A percentile compares a stretch with the other conserved stretches of the same genome.
phyloP scores from a whole-genome alignment of 768 basidiomycete species.

The Lactifluus pinguis region DNA sequence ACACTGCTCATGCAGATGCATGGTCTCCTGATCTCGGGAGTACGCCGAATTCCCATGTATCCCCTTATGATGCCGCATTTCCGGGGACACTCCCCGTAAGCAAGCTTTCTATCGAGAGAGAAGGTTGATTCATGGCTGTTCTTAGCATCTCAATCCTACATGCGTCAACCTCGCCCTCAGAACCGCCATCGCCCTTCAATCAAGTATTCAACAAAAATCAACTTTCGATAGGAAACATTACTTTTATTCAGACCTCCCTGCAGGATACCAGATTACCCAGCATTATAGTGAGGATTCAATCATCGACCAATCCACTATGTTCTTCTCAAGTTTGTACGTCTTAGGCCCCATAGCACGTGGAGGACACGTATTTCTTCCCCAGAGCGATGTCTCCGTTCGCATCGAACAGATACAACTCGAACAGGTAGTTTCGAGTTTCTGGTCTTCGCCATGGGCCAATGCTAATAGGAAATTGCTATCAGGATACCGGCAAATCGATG shows the following conservation, averaged over 20 bases:
- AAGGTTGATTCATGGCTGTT: background rate
- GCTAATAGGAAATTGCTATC: conserved; percentile 7
- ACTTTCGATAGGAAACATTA: conserved; percentile 97
- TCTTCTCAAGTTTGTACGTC: conserved; percentile 1
- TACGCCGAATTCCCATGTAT: conserved; percentile 63
- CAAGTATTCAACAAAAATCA: conserved; percentile 56
- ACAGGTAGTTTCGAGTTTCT: conserved; percentile 41
- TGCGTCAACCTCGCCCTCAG: conserved; percentile 75
- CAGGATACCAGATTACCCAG: conserved; percentile 84
- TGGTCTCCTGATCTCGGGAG: conserved; percentile 38
- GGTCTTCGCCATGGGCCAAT: background rate
- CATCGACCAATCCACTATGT: background rate
- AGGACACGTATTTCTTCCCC: conserved; percentile 46
- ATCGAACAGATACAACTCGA: conserved; percentile 95
- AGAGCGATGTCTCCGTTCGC: conserved; percentile 43
- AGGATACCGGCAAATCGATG: conserved; percentile 91
- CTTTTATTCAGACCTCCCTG: conserved; percentile 90
- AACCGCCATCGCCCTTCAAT: conserved; percentile 69
- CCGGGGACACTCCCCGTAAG: conserved; percentile 89
- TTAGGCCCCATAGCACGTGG: conserved; percentile 71
- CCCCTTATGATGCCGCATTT: conserved; percentile 78
- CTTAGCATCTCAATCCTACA: conserved; percentile 50
- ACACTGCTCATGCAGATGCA: conserved; percentile 29
- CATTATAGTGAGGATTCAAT: conserved; percentile 3
- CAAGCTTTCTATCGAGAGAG: conserved; percentile 11